These are phyloP conservation scores for Inga leiocalycina DNA, from an alignment of 306 rosid genomes.

Conservation along the genomic window DNA sequence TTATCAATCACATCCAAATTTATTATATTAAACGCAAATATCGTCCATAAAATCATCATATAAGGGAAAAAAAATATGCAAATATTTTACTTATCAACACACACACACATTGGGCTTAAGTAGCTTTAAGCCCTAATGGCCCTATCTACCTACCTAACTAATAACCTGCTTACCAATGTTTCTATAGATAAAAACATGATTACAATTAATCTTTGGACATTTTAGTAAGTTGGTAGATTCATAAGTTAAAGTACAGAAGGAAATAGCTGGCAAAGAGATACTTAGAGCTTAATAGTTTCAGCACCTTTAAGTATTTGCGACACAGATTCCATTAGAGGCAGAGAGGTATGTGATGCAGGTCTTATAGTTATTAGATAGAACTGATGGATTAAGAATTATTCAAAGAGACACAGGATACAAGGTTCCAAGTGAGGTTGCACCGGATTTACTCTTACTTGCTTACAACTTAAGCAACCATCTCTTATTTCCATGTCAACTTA, in stretches of 20 bases:
- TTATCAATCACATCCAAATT: no score
- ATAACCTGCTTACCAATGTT: no score
- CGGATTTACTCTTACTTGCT: background rate
- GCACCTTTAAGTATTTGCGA: slow-evolving; percentile 20
- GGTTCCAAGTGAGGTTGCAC: slow-evolving; percentile 23
- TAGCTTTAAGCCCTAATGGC: no score
- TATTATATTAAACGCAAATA: no score
- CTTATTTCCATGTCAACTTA: background rate
- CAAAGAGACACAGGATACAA: slow-evolving; percentile 25
- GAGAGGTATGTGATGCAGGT: background rate
- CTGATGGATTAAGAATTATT: background rate
- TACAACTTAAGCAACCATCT: background rate
- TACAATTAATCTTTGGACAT: no score
- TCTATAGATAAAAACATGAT: no score
- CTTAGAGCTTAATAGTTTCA: background rate
- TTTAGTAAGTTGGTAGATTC: no score
- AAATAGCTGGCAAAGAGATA: slow-evolving; percentile 23
- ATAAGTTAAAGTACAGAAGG: slow-evolving; percentile 16
- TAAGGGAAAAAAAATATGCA: no score
- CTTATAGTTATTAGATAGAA: background rate
- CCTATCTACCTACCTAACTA: no score
- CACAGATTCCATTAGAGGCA: background rate
- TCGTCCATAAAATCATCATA: no score
- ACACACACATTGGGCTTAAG: no score
- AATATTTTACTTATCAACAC: no score